A percentile compares a stretch with the other conserved stretches of the same genome.
phyloP scores from a whole-genome alignment of 805 yeast genomes.

The Kodamaea jinghongensis region DNA sequence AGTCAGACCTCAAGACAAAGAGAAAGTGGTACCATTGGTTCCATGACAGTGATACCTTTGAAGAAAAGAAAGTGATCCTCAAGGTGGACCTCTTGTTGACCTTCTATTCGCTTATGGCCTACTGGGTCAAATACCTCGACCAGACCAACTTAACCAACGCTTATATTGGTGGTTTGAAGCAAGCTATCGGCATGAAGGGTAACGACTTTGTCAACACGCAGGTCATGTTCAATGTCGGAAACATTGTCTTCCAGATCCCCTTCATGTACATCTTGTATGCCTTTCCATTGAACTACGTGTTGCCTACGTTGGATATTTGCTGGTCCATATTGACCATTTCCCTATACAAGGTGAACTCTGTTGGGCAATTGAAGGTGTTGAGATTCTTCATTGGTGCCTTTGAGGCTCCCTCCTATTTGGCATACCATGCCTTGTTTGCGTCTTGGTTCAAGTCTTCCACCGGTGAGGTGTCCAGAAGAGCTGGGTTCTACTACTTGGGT shows the following conservation, averaged over 20 bases:
- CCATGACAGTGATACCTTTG: slow-evolving; percentile 45
- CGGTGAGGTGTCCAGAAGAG: slow-evolving; percentile 57
- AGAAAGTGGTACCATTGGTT: slow-evolving; percentile 57
- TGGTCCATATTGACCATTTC: slow-evolving; percentile 69
- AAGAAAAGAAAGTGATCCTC: slow-evolving; percentile 27
- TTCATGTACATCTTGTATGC: slow-evolving; percentile 57
- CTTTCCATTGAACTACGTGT: slow-evolving; percentile 50
- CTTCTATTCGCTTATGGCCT: slow-evolving; percentile 37
- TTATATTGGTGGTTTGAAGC: slow-evolving; percentile 61
- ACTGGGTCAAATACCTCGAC: slow-evolving; percentile 70
- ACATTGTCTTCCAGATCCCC: slow-evolving; percentile 60
- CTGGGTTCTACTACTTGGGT: slow-evolving; percentile 60
- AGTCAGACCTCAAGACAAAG: slow-evolving; percentile 29
- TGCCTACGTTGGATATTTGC: slow-evolving; percentile 56
- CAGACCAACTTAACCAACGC: slow-evolving; percentile 61
- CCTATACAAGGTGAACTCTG: slow-evolving; percentile 48
- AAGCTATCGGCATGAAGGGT: slow-evolving; percentile 54
- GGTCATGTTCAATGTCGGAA: slow-evolving; percentile 57
- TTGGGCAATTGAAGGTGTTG: slow-evolving; percentile 53
- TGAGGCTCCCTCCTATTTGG: slow-evolving; percentile 56
- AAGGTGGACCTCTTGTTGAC: slow-evolving; percentile 34
- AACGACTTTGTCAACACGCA: slow-evolving; percentile 62
- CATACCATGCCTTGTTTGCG: slow-evolving; percentile 38
- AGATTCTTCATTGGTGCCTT: slow-evolving; percentile 67
- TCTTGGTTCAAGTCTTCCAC: slow-evolving; percentile 22